These are phyloP conservation scores for Eruca vesicaria DNA, from an alignment of 441 rosid species.

Conservation along the genomic window DNA sequence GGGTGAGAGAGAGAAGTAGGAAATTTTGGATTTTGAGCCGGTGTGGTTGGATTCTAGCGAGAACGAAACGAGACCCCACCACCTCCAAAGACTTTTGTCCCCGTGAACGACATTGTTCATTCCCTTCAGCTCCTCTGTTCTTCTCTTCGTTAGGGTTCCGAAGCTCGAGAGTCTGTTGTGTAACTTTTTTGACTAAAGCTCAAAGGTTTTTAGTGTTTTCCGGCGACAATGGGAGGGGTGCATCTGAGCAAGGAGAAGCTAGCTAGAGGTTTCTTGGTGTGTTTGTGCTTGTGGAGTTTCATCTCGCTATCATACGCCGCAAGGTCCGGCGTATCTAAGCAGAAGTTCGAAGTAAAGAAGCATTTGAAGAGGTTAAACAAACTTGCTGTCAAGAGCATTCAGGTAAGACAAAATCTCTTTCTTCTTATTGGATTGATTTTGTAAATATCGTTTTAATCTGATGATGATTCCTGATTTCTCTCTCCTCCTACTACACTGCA, in stretches of 20 bases:
- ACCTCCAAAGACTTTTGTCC: slow-evolving; percentile 15
- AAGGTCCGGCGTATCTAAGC: neutral
- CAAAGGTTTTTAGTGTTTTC: no score
- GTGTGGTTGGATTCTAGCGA: slow-evolving; percentile 47
- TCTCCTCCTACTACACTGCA: neutral
- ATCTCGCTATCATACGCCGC: neutral
- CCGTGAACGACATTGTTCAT: slow-evolving; percentile 11
- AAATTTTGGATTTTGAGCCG: slow-evolving; percentile 31
- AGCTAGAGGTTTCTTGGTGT: neutral
- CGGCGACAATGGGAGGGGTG: slow-evolving; percentile 11
- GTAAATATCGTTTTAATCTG: neutral
- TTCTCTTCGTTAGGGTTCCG: neutral
- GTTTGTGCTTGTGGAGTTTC: neutral
- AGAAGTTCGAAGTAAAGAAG: neutral
- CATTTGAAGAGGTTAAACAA: neutral
- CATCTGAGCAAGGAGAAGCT: neutral
- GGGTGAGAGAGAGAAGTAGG: neutral
- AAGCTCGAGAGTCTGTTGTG: no score
- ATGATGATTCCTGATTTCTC: neutral
- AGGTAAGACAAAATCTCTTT: neutral
- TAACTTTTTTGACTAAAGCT: no score
- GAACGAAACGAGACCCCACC: slow-evolving; percentile 35
- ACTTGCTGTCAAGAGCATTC: neutral
- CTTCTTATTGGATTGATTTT: neutral
- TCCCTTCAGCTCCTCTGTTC: neutral